Base-by-base conservation (phyloP, 2,329 filamentous ascomycete species). In the Purpureocillium lavendulum region DNA sequence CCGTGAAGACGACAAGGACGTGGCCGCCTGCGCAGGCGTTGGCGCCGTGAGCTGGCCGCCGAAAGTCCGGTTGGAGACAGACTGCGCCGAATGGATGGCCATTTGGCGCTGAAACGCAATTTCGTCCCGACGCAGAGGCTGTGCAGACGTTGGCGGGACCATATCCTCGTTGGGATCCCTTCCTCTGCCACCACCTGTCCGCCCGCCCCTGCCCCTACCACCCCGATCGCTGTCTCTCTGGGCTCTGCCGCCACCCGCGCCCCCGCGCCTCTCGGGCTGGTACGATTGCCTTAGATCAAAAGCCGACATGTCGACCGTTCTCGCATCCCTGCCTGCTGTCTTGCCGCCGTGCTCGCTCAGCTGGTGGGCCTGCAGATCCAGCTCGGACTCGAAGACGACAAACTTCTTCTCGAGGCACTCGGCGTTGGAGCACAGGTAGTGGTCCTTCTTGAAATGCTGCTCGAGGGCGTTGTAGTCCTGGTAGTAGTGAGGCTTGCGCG, bases 391-490 rank as follows among this genome's bases (percentile, higher is more conserved):
- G 51, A 98, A 98, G 1, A 97, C 92, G 24, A 97, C 84, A 57
- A 97, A 96, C 58, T 96, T 97, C 75, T 95, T 95, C 51, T 97
- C 92, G 55, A 92, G 59, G 54, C 92, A 98, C 55, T 95, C 89
- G 39, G 75, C 72, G 52, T 98, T 88, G 7, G 77, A 61, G 56
- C 92, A 98, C 1, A 89, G 66, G 55, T 82, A 95, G 60, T 98
- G 92, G 41, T 92, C 88, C 49, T 82, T 82, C 46, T 77, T 75
- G 58, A 97, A 97, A 61, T 98, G 92, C 30, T 80, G 68, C 56
- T 94, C 88, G 3, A 98, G 69, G 1, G 84, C 77, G 48, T 89
- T 76, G 62, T 96, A 97, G 64, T 98, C 80, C 43, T 84, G 70
- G 58, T 87, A 98, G 58, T 98, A 98, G 55, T 95, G 87, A 7